Base-by-base conservation (phyloP, 352 stramenopile genomes). In the Blastocystis sp. region DNA sequence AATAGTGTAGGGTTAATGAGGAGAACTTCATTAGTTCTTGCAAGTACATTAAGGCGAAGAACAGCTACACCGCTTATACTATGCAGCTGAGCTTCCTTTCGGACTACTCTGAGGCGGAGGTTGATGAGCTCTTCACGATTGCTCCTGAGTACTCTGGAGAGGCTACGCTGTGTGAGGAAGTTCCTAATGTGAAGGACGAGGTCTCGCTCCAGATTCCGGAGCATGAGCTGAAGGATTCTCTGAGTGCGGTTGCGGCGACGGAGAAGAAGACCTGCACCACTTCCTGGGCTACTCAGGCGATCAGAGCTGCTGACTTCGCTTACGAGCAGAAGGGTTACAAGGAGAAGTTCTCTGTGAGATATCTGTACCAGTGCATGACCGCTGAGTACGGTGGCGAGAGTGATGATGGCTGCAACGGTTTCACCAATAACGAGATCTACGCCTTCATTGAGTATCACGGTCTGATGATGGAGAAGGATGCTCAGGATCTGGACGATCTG, bases 251-350 rank as follows among this genome's bases (percentile, higher is more conserved):
- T 14, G 18, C 53, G 0, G 32, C n/a, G 21, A 1, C n/a, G 27
- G 27, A 6, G 36, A 3, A 48, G 0, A 29, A 27, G 3, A 49
- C 14, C 1, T 49, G 36, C 21, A 38, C 29, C 46, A 53, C 42
- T 21, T 75, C 63, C 29, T 75, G 63, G 63, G 63, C 63, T 49
- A 75, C 42, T n/a, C n/a, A 38, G 6, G 42, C 63, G 40, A 29
- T 75, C 21, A 75, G 18, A 32, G 34, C 46, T 54, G 63, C 63
- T 75, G 63, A 75, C n/a, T 4, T n/a, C 14, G 63, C 46, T 75
- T 3, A 48, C 4, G 46, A 3, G 42, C 14, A 51, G 2, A 1
- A 4, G 14, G 34, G 34, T 53, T 1, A 51, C 1, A 18, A 71
- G 32, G 59, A 46, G 32, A 48, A 32, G 40, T 34, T 75, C 18